Percentiles rank a stretch among this genome's conserved stretches.
phyloP scores from a whole-genome alignment of 305 asterid species.

The Plantago rigida region DNA sequence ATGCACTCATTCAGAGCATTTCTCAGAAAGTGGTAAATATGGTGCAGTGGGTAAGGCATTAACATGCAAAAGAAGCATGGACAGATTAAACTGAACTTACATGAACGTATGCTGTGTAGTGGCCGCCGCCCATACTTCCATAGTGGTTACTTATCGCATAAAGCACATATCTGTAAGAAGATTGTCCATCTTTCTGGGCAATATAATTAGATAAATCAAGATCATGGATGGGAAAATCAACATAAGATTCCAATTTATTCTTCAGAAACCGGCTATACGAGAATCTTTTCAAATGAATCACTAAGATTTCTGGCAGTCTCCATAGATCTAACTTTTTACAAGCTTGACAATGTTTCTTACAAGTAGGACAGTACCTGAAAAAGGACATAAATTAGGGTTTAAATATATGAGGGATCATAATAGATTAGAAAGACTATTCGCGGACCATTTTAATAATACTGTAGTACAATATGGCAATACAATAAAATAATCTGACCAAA shows the following conservation, averaged over 20 bases:
- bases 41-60: background rate
- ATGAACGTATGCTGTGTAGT: conserved; percentile 79
- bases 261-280: conserved; percentile 63
- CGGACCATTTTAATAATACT: background rate
- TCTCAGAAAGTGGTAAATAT: too few species aligned
- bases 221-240: conserved; percentile 77
- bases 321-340: conserved; percentile 83
- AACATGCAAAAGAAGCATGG: conserved; percentile 1
- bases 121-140: conserved; percentile 97
- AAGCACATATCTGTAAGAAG: conserved; percentile 58
- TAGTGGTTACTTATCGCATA: conserved; percentile 91
- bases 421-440: too few species aligned
- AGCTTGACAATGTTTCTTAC: conserved; percentile 91
- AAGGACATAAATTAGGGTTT: conserved; percentile 11
- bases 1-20: background rate
- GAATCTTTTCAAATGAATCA: conserved; percentile 87
- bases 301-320: conserved; percentile 85
- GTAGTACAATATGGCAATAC: background rate
- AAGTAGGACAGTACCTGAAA: conserved; percentile 77
- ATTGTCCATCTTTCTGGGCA: conserved; percentile 44
- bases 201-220: conserved; percentile 64
- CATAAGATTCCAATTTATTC: conserved; percentile 78
- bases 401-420: too few species aligned
- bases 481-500: too few species aligned
- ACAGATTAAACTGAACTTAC: conserved; percentile 39